A percentile compares a stretch with the other conserved stretches of the same genome.
These are phyloP conservation scores for Clonostachys byssicola DNA, from an alignment of 2,329 filamentous ascomycete genomes.

Conservation along the genomic window DNA sequence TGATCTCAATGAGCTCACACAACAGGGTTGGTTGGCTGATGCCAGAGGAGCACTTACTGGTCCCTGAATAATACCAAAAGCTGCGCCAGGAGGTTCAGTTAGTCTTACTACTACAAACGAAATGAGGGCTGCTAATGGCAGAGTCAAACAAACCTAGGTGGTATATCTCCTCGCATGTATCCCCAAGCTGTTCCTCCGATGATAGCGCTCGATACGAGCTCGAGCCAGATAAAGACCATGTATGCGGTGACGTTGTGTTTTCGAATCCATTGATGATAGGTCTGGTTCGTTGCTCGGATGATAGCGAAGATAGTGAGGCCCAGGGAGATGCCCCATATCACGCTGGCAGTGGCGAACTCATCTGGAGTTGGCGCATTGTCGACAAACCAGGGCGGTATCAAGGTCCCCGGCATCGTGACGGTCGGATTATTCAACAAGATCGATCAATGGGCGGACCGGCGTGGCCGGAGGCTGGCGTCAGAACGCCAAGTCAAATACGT, in stretches of 20 bases:
- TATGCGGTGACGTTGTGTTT: slow-evolving; percentile 26
- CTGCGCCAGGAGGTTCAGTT: no score
- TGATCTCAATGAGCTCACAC: neutral
- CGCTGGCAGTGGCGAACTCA: neutral
- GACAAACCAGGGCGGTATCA: neutral
- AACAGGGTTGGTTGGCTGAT: neutral
- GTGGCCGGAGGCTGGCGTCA: no score
- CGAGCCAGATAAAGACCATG: slow-evolving; percentile 32
- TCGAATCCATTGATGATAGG: slow-evolving; percentile 18
- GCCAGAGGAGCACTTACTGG: no score
- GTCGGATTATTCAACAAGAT: no score
- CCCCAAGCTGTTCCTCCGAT: slow-evolving; percentile 29
- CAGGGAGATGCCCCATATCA: neutral
- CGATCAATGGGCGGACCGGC: no score
- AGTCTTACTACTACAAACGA: neutral
- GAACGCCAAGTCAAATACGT: no score
- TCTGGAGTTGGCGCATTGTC: neutral
- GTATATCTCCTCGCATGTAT: slow-evolving; percentile 15
- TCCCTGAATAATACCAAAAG: no score
- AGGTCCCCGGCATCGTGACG: neutral
- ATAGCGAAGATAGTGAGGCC: neutral
- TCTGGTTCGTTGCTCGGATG: slow-evolving; percentile 17
- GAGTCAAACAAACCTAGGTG: slow-evolving; percentile 19
- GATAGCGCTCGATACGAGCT: slow-evolving; percentile 23
- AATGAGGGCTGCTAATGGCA: slow-evolving; percentile 10